A percentile compares a stretch with the other conserved stretches of the same genome.
These are phyloP conservation scores for Cyberlindnera euphorbiae DNA, from an alignment of 805 yeast species.

Conservation along the genomic window DNA sequence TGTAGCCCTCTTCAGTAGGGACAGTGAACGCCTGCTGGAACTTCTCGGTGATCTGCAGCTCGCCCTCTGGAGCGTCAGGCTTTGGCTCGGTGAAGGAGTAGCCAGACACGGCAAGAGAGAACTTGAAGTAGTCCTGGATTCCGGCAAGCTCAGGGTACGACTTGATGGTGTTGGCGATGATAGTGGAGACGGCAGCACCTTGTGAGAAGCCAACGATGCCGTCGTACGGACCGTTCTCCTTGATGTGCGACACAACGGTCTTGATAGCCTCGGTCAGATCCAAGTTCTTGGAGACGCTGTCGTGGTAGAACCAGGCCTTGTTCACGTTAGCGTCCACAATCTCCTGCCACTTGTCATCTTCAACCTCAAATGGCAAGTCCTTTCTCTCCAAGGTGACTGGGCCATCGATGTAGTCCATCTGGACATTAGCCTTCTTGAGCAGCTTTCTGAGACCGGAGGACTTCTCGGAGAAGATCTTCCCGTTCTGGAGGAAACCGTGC, in stretches of 20 bases:
- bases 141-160: constrained; percentile 10
- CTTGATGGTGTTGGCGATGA: constrained; percentile 53
- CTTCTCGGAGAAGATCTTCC: constrained; percentile 78
- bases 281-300: constrained; percentile 40
- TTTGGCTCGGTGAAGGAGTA: constrained; percentile 40
- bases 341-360: constrained; percentile 45
- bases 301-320: constrained; percentile 75
- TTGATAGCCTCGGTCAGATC: constrained; percentile 49
- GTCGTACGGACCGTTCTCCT: constrained; percentile 72
- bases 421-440: constrained; percentile 57
- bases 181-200: constrained; percentile 85
- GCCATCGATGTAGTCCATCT: constrained; percentile 73
- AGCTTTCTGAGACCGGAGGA: constrained; percentile 85
- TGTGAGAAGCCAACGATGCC: constrained; percentile 92
- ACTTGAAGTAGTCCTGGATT: constrained; percentile 45
- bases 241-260: constrained; percentile 44
- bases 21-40: constrained; percentile 29
- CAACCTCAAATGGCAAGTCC: constrained; percentile 70
- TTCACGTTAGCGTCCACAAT: constrained; percentile 42
- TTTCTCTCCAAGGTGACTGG: constrained; percentile 62
- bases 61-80: constrained; percentile 30
- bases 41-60: constrained; percentile 33
- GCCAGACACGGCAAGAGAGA: constrained; percentile 76
- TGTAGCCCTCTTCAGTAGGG: constrained; percentile 26
- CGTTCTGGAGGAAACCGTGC: constrained; percentile 89